Evolutionary conservation across 768 basidiomycete genomes (phyloP), one percentile per base, ranked within the genome.

Genomic region (Pisolithus marmoratus): DNA sequence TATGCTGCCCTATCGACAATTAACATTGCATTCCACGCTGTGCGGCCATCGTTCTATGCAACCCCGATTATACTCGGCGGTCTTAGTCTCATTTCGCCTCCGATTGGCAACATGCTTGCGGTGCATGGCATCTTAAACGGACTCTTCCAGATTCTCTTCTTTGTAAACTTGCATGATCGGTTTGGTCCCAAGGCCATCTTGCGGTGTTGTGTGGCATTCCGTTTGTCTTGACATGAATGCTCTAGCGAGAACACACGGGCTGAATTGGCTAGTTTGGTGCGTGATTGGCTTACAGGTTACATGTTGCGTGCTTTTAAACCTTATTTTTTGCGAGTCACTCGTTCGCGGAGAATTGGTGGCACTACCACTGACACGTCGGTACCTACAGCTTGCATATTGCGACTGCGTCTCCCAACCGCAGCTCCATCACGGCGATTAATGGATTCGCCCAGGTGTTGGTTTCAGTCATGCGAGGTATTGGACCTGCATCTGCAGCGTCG

Each of bases 31-130:
- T 80, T 79, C 58, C 80, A 80, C 46, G 77, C 84, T 6, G 67
- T 90, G 9, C 82, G 83, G 37, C 88, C 89, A 0, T 64, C 88
- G 23, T 90, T 87, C 67, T 73, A 81, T 46, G 80, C 85, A 17
- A 88, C 85, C 5, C 85, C 88, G n/a, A 70, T 83, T 50, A 72
- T 74, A 22, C 72, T 81, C 12, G 88, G 87, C 27, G 88, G 88
- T 1, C 76, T 89, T 15, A 85, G 85, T 4, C 68, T 90, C n/a
- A 68, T 77, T 19, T 85, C 88, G 4, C 70, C 79, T 4, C 66
- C 60, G 8, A 90, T 90, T 34, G 88, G 88, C 5, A 76, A 77
- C 36, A 77, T 87, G 52, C 71, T 88, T 19, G 78, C 83, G 7
- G 50, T 71, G 5, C 82, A 76, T 59, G 88, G 87, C 1, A 60